Base-by-base conservation (phyloP, 2,329 filamentous ascomycete genomes). In the Xylariaceae sp. region DNA sequence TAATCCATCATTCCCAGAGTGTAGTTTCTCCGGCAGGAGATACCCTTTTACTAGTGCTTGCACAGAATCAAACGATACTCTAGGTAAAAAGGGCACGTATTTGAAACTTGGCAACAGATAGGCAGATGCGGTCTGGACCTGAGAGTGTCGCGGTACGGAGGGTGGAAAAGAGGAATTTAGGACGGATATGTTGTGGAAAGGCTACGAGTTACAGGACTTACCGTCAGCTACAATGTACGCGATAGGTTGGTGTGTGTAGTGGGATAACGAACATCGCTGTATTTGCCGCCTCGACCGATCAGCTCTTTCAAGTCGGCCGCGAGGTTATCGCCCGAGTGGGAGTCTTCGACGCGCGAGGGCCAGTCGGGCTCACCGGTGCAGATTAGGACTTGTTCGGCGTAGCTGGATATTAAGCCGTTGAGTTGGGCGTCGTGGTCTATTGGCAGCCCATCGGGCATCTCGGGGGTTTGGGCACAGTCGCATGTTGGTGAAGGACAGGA, bases 71-170 rank as follows among this genome's bases (percentile, higher is more conserved):
- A 80, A 77, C 0, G 77, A 79, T 0, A 83, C 75, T 14, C 84
- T 79, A 2, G 88, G 84, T 40, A 95, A 81, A 50, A 80, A 82
- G 0, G 87, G 84, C 14, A 96, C 75, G 69, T 91, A 91, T 71
- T 85, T 86, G 76, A 96, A 96, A 67, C 83, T 85, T 2, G 92
- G 92, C 31, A 96, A 82, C 17, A 96, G 77, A 64, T 93, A 88
- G 1, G 81, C 88, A 1, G 87, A 90, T 0, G 80, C 80, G 17
- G 69, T 79, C 67, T 78, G 77, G 50, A 78, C 68, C 48, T 75
- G 70, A 16, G 75, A 65, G 22, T 75, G 70, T 33, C 69, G 69
- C 2, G 73, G 73, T n/a, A 70, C 66, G 7, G 78, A 78, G 31
- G 87, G 81, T 10, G 79, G 75, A 61, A 96, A 86, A 0, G 90